Conservation (phyloP, 257 asterid species). For the Ehretia macrophylla region DNA sequence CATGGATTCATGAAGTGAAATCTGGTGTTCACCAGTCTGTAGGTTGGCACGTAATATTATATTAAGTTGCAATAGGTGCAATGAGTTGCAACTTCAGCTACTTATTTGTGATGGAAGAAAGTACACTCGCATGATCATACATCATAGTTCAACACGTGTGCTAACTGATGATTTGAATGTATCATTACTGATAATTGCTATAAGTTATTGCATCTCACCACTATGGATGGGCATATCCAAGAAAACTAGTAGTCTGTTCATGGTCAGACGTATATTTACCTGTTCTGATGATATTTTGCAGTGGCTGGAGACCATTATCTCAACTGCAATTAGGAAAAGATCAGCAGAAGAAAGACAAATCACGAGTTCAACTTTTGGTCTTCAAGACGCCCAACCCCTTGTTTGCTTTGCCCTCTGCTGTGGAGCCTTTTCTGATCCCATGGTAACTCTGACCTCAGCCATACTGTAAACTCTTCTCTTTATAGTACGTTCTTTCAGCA, state of each 20-base stretch:
- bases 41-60: too few relatives aligned
- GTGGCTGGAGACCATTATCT: constrained; percentile 57
- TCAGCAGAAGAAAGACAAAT: constrained; percentile 45
- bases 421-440: constrained; percentile 58
- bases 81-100: too few relatives aligned
- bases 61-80: too few relatives aligned
- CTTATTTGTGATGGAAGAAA: too few relatives aligned
- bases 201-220: too few relatives aligned
- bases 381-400: constrained; percentile 39
- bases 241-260: not conserved
- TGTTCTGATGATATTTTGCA: constrained; percentile 10
- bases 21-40: too few relatives aligned
- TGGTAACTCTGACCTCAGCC: constrained; percentile 29
- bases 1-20: too few relatives aligned
- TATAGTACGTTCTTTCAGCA: not conserved
- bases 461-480: not conserved
- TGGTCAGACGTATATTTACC: not conserved
- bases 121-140: too few relatives aligned
- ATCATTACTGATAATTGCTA: too few relatives aligned
- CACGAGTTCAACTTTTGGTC: constrained; percentile 44
- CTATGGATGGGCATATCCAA: not conserved
- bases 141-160: too few relatives aligned
- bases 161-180: too few relatives aligned
- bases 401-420: constrained; percentile 55
- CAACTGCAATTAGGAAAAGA: constrained; percentile 53